phyloP scores from a whole-genome alignment of 2,329 filamentous ascomycete genomes.

The Neofusicoccum umdonicola region DNA sequence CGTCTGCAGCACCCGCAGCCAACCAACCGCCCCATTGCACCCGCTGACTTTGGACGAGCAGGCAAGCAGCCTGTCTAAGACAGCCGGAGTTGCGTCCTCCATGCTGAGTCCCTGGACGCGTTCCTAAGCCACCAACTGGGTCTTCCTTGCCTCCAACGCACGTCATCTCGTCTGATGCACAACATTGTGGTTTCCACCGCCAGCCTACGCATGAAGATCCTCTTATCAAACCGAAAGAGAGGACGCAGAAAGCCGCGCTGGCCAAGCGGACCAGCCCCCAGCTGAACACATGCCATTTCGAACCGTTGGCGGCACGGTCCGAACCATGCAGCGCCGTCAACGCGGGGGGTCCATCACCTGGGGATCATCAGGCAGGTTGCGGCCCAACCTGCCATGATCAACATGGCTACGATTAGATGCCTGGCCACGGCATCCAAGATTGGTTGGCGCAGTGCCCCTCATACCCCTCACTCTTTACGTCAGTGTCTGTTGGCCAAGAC shows the following conservation, averaged over 20 bases:
- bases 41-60: neutral
- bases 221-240: neutral
- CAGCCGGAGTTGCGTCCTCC: neutral
- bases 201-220: constrained; percentile 3
- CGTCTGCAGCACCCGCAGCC: neutral
- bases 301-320: constrained; percentile 1
- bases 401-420: neutral
- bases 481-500: neutral
- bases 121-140: constrained; percentile 1
- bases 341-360: neutral
- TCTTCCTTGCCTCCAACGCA: constrained; percentile 8
- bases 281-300: neutral
- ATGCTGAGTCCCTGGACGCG: neutral
- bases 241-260: neutral
- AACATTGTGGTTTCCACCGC: constrained; percentile 3
- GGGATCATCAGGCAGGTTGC: neutral
- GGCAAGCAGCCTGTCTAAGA: neutral
- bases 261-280: neutral
- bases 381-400: neutral
- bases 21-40: neutral
- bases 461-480: neutral
- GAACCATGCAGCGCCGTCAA: neutral
- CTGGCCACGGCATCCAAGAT: neutral
- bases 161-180: constrained; percentile 2
- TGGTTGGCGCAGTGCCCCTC: neutral